Base-by-base conservation (phyloP, 495 filamentous ascomycete species). In the Talaromyces thailandensis region DNA sequence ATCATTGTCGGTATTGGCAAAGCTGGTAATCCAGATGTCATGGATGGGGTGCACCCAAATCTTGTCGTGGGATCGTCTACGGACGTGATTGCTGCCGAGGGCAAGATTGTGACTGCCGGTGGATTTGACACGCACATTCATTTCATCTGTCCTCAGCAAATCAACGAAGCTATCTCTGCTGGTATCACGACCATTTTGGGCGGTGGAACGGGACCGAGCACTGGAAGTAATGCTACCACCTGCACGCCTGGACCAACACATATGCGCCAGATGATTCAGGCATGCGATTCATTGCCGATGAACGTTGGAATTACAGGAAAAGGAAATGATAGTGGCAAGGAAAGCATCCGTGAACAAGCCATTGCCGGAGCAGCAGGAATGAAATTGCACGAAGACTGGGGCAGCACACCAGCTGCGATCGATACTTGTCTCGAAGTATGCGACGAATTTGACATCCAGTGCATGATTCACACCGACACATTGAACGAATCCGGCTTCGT, bases 371-470 rank as follows among this genome's bases (percentile, higher is more conserved):
- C 86, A 11, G 91, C 90, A 56, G 94, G 94, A 29, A 80, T 98
- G 60, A 98, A 98, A 75, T 84, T 98, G 7, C 94, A 98, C 70
- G 94, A 98, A 75, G 94, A 98, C 77, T 98, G 94, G 94, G 94
- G 94, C 52, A 86, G 85, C 14, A 96, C 94, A 3, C 94, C 94
- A 0, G 87, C 91, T 1, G 93, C 92, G 14, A 98, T 98, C 73
- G 93, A 98, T 70, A 81, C 88, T 9, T 98, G 94, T 69, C 82
- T 98, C 3, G 74, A 73, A 9, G 86, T 98, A 43, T 98, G 94
- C 72, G 94, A 98, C 66, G 83, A 95, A 65, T 83, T 88, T 50
- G 94, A 98, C 64, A 84, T 98, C 50, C 94, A 98, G 68, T 95
- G 91, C 66, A 86, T 98, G 63, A 97, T 98, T 69, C 94, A 98